phyloP scores from a whole-genome alignment of 306 rosid species.

The Inga oerstediana region DNA sequence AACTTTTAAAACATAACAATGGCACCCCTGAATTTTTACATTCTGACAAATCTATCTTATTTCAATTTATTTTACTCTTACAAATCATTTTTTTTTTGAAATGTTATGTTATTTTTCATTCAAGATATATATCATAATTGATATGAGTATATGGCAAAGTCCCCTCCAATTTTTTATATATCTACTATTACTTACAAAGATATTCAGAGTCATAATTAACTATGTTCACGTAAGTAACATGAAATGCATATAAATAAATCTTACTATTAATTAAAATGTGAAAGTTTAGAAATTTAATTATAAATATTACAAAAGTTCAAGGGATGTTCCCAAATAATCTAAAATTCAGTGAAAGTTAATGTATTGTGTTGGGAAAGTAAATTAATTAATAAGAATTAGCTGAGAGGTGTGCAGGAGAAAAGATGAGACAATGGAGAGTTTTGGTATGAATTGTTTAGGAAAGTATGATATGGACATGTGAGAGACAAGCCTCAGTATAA shows the following conservation, averaged over 20 bases:
- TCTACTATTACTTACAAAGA: neutral
- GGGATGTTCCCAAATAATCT: neutral
- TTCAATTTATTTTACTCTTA: neutral
- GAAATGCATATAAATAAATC: neutral
- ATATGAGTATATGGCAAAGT: neutral
- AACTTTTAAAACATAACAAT: neutral
- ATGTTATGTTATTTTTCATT: neutral
- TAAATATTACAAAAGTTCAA: neutral
- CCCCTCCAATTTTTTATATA: neutral
- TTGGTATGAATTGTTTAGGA: conserved; percentile 51
- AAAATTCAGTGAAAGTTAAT: neutral
- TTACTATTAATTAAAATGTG: neutral
- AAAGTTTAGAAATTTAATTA: neutral
- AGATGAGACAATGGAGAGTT: conserved; percentile 56
- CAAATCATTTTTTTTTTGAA: neutral
- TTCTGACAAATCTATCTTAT: neutral
- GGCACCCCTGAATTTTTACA: neutral
- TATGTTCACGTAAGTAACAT: too few species aligned
- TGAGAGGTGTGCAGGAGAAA: conserved; percentile 31
- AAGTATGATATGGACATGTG: conserved; percentile 82
- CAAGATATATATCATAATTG: neutral
- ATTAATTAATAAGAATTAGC: neutral
- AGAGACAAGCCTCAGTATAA: conserved; percentile 44
- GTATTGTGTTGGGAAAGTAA: neutral
- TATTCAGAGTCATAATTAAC: neutral